A percentile compares a stretch with the other conserved stretches of the same genome.
phyloP scores from a whole-genome alignment of 1,284 basidiomycete genomes.

The Apiotrichum porosum region DNA sequence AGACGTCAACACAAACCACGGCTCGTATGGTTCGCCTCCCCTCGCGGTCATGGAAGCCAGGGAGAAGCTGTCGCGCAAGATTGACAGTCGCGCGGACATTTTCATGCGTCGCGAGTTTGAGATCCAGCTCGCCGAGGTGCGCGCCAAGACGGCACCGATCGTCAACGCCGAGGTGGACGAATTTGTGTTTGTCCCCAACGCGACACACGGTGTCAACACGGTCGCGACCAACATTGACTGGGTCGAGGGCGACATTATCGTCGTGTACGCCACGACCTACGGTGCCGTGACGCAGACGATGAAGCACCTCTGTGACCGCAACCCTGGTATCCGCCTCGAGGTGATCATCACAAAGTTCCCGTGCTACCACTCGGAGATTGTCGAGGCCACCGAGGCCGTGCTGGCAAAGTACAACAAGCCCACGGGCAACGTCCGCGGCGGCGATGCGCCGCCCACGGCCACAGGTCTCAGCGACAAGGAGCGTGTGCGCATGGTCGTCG shows the following conservation, averaged over 20 bases:
- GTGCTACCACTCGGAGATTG: conserved; percentile 58
- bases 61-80: conserved; percentile 51
- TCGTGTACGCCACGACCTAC: conserved; percentile 62
- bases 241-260: conserved; percentile 54
- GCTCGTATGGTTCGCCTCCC: conserved; percentile 66
- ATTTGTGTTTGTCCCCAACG: conserved; percentile 61
- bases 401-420: conserved; percentile 37
- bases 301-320: conserved; percentile 59
- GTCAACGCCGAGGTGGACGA: conserved; percentile 61
- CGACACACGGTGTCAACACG: conserved; percentile 63
- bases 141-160: conserved; percentile 57
- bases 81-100: conserved; percentile 61
- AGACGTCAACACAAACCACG: conserved; percentile 63
- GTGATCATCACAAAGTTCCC: conserved; percentile 61
- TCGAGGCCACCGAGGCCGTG: conserved; percentile 55
- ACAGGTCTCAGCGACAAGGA: conserved; percentile 22
- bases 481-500: conserved; percentile 59
- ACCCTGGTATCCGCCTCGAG: conserved; percentile 56
- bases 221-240: conserved; percentile 61
- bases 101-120: conserved; percentile 56
- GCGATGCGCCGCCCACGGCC: conserved; percentile 22
- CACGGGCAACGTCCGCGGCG: not conserved
- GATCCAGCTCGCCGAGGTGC: conserved; percentile 50
- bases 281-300: conserved; percentile 57
- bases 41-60: conserved; percentile 57